Conservation (phyloP, 768 basidiomycete genomes). For the Lyophyllum atratum region DNA sequence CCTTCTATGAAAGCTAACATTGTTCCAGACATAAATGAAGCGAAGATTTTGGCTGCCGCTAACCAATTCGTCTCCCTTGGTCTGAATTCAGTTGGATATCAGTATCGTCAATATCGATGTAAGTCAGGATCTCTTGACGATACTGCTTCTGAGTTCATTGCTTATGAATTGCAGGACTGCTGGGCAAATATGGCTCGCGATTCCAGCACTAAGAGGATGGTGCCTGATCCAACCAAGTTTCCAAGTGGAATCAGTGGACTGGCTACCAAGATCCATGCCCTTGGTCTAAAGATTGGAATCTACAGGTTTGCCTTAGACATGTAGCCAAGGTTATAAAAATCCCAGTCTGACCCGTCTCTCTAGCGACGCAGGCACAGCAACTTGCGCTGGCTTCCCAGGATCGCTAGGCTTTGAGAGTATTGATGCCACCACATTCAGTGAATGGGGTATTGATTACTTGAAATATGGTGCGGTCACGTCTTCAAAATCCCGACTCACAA, state of each 20-base stretch:
- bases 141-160: not conserved
- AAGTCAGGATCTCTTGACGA: slow-evolving; percentile 10
- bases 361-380: slow-evolving; percentile 54
- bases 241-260: slow-evolving; percentile 50
- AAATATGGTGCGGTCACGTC: slow-evolving; percentile 45
- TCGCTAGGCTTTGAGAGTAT: slow-evolving; percentile 50
- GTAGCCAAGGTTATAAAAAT: not conserved
- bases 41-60: slow-evolving; percentile 47
- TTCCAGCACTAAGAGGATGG: slow-evolving; percentile 39
- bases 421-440: slow-evolving; percentile 52
- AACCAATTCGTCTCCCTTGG: slow-evolving; percentile 48
- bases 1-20: not conserved
- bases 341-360: not conserved
- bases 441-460: slow-evolving; percentile 59
- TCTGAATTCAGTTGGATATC: slow-evolving; percentile 48
- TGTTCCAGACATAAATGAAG: slow-evolving; percentile 42
- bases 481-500: not conserved
- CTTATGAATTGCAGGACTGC: slow-evolving; percentile 39
- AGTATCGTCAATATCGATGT: slow-evolving; percentile 58
- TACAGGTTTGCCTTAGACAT: slow-evolving; percentile 38
- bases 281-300: slow-evolving; percentile 53
- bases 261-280: slow-evolving; percentile 43
- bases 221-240: slow-evolving; percentile 54
- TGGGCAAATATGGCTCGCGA: slow-evolving; percentile 46
- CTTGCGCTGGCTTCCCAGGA: slow-evolving; percentile 59